A percentile compares a stretch with the other conserved stretches of the same genome.
These are phyloP conservation scores for Aspergillus fischeri DNA, from an alignment of 2,329 filamentous ascomycete species.

Conservation along the genomic window DNA sequence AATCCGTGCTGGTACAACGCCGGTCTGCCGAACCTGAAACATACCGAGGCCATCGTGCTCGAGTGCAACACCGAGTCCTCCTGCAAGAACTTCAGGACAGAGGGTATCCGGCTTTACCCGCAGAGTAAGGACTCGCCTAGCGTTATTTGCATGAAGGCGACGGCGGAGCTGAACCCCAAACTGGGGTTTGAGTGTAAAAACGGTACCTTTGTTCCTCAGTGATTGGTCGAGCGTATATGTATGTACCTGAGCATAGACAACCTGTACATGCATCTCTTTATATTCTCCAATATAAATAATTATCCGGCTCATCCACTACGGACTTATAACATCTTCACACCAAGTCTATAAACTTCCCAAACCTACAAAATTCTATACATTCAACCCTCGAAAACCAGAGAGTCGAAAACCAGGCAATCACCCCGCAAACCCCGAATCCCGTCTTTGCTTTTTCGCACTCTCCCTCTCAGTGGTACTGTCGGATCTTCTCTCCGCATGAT, in stretches of 20 bases:
- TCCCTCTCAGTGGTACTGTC: not conserved
- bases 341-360: not conserved
- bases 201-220: constrained; percentile 24
- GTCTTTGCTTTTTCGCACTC: not conserved
- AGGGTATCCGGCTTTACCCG: constrained; percentile 31
- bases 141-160: constrained; percentile 36
- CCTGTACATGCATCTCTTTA: not conserved
- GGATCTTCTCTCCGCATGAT: constrained; percentile 1
- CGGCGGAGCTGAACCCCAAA: constrained; percentile 29
- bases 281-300: not conserved
- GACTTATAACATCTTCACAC: too few species aligned
- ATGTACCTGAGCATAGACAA: not conserved
- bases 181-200: constrained; percentile 35
- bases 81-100: constrained; percentile 33
- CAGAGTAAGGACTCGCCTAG: constrained; percentile 26
- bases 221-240: not conserved
- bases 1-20: constrained; percentile 45
- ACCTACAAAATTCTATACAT: not conserved
- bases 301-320: not conserved
- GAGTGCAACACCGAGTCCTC: constrained; percentile 41
- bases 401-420: not conserved
- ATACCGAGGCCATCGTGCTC: constrained; percentile 41
- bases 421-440: not conserved
- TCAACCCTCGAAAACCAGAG: too few species aligned
- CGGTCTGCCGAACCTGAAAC: constrained; percentile 35